These are phyloP conservation scores for Martiniozyma abietophila DNA, from an alignment of 805 yeast species.

Conservation along the genomic window DNA sequence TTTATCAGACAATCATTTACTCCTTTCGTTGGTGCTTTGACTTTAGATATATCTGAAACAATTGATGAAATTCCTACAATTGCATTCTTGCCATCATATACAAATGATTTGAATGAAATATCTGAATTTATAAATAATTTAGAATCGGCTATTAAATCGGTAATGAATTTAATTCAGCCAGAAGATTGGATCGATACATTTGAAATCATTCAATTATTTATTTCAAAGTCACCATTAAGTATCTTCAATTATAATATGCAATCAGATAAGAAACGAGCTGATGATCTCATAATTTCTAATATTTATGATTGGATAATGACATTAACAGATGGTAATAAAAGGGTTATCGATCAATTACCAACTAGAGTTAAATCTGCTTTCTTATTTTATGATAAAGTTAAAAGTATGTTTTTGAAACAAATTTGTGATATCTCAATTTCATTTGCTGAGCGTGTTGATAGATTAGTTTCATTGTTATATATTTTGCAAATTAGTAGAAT, in stretches of 20 bases:
- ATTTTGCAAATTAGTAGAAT: slow-evolving; percentile 56
- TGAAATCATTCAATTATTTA: slow-evolving; percentile 64
- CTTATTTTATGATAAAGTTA: slow-evolving; percentile 58
- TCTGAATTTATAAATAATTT: slow-evolving; percentile 54
- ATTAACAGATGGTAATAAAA: slow-evolving; percentile 32
- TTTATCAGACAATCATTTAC: slow-evolving; percentile 65
- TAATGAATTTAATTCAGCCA: slow-evolving; percentile 47
- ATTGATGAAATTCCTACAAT: slow-evolving; percentile 29
- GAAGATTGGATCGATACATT: slow-evolving; percentile 75
- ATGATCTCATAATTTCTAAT: slow-evolving; percentile 52
- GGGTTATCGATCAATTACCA: slow-evolving; percentile 40
- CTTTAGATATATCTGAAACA: slow-evolving; percentile 33
- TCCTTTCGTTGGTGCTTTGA: slow-evolving; percentile 38
- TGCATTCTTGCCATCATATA: slow-evolving; percentile 23
- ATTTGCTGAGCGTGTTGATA: slow-evolving; percentile 48
- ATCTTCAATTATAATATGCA: slow-evolving; percentile 48
- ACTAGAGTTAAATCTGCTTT: slow-evolving; percentile 56
- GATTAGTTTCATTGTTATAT: slow-evolving; percentile 61
- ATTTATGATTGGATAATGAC: slow-evolving; percentile 62
- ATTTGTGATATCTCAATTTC: slow-evolving; percentile 54
- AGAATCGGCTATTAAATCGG: slow-evolving; percentile 50
- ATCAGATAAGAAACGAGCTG: slow-evolving; percentile 34
- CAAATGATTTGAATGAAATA: slow-evolving; percentile 39
- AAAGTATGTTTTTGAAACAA: slow-evolving; percentile 53
- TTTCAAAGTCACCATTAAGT: slow-evolving; percentile 45